Evolutionary conservation across 2,329 filamentous ascomycete genomes (phyloP).

Genomic region (Aureobasidium sp.): DNA sequence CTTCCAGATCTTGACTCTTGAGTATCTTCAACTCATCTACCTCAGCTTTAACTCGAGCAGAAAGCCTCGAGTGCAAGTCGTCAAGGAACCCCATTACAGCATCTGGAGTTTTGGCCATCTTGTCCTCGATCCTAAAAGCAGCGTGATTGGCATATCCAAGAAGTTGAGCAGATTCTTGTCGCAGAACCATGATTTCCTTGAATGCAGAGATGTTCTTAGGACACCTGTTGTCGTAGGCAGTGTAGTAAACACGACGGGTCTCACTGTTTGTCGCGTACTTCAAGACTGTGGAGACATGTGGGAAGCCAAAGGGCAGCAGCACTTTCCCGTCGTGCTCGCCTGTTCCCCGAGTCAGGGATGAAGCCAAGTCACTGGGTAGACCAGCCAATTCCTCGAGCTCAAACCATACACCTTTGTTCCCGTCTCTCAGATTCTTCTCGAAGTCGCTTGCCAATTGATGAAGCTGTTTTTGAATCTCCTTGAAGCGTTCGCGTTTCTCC

Average conservation of each 20-base stretch:
- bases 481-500: conserved; percentile 66
- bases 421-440: conserved; percentile 74
- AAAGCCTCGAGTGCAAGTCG: conserved; percentile 40
- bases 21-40: background rate
- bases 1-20: background rate
- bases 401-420: conserved; percentile 71
- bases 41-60: background rate
- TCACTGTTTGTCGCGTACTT: conserved; percentile 67
- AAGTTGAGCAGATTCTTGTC: conserved; percentile 68
- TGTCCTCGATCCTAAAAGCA: conserved; percentile 67
- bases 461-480: conserved; percentile 74
- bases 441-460: conserved; percentile 66
- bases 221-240: conserved; percentile 74
- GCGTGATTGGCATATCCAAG: conserved; percentile 72
- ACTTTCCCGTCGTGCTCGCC: conserved; percentile 61
- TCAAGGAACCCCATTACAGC: conserved; percentile 64
- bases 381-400: conserved; percentile 63
- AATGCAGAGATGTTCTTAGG: conserved; percentile 65
- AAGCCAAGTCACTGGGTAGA: conserved; percentile 61
- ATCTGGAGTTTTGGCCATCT: conserved; percentile 73
- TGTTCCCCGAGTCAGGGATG: conserved; percentile 59
- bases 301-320: conserved; percentile 71
- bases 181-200: conserved; percentile 62
- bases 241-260: conserved; percentile 58
- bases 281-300: conserved; percentile 65